phyloP scores from a whole-genome alignment of 1,284 basidiomycete genomes.

The Inonotus obliquus region DNA sequence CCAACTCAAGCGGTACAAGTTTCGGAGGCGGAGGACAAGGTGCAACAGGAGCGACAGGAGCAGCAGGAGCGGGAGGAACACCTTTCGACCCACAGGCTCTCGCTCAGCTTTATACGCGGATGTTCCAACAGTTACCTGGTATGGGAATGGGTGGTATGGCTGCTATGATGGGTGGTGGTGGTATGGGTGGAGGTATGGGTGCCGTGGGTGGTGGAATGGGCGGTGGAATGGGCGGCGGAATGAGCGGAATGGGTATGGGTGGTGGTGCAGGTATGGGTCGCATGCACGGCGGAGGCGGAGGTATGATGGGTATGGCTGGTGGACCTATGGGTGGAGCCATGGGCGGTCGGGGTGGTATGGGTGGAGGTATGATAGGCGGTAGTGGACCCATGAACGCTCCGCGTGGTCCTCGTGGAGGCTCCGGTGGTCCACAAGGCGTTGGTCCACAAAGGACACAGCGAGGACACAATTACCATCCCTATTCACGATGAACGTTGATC shows the following conservation, averaged over 20 bases:
- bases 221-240: slow-evolving; percentile 27
- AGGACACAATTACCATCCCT: slow-evolving; percentile 76
- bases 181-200: slow-evolving; percentile 34
- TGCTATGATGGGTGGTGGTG: slow-evolving; percentile 33
- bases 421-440: slow-evolving; percentile 46
- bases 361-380: slow-evolving; percentile 25
- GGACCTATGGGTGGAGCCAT: slow-evolving; percentile 39
- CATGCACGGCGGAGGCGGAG: slow-evolving; percentile 33
- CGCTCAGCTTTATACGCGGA: slow-evolving; percentile 75
- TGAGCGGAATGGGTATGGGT: slow-evolving; percentile 33
- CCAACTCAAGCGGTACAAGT: slow-evolving; percentile 19
- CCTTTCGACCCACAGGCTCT: slow-evolving; percentile 80
- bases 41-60: slow-evolving; percentile 13
- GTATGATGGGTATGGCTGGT: slow-evolving; percentile 29
- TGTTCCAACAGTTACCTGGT: slow-evolving; percentile 66
- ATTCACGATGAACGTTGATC: slow-evolving; percentile 49
- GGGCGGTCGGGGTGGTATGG: slow-evolving; percentile 43
- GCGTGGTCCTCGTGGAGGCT: slow-evolving; percentile 58
- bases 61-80: slow-evolving; percentile 40
- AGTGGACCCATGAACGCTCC: slow-evolving; percentile 56
- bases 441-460: slow-evolving; percentile 73
- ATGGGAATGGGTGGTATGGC: slow-evolving; percentile 35
- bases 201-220: slow-evolving; percentile 30
- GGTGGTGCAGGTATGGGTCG: slow-evolving; percentile 36
- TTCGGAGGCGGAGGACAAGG: slow-evolving; percentile 15